Conservation (phyloP, 441 rosid genomes). For the Erysimum pusillum region DNA sequence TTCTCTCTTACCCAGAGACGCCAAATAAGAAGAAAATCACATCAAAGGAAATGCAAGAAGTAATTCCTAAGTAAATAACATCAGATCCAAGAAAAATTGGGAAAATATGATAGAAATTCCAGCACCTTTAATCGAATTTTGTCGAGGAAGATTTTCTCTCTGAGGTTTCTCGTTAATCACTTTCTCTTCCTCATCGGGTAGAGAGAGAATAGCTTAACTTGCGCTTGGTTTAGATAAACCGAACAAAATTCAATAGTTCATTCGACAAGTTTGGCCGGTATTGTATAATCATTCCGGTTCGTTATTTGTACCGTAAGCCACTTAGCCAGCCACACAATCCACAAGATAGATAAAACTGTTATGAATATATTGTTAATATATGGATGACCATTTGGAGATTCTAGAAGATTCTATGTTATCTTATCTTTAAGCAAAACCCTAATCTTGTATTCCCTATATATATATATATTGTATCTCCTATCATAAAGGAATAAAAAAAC, state of each 20-base stretch:
- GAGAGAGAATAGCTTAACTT: constrained; percentile 31
- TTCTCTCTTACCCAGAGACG: constrained; percentile 24
- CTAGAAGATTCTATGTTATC: too few relatives aligned
- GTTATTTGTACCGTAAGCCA: constrained; percentile 13
- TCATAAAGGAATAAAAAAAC: too few relatives aligned
- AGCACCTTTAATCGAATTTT: constrained; percentile 45
- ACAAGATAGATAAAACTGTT: background rate
- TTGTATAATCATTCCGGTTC: constrained; percentile 25
- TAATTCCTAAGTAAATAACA: constrained; percentile 4
- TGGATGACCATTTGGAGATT: too few relatives aligned
- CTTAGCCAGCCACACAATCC: background rate
- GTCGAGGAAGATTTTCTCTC: constrained; percentile 34
- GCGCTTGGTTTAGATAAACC: constrained; percentile 36
- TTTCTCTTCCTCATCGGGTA: constrained; percentile 19
- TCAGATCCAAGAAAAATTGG: constrained; percentile 35
- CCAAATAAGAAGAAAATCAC: constrained; percentile 3
- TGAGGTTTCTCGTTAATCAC: constrained; percentile 40
- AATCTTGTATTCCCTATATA: too few relatives aligned
- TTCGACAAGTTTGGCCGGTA: constrained; percentile 12
- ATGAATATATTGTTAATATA: too few relatives aligned
- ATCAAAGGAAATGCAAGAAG: constrained; percentile 21
- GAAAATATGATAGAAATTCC: background rate
- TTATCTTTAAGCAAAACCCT: too few relatives aligned
- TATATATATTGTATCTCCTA: too few relatives aligned
- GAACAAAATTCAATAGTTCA: constrained; percentile 5